These are phyloP conservation scores for Entomortierella parvispora DNA, from an alignment of 192 early-diverging fungal species.

Conservation along the genomic window DNA sequence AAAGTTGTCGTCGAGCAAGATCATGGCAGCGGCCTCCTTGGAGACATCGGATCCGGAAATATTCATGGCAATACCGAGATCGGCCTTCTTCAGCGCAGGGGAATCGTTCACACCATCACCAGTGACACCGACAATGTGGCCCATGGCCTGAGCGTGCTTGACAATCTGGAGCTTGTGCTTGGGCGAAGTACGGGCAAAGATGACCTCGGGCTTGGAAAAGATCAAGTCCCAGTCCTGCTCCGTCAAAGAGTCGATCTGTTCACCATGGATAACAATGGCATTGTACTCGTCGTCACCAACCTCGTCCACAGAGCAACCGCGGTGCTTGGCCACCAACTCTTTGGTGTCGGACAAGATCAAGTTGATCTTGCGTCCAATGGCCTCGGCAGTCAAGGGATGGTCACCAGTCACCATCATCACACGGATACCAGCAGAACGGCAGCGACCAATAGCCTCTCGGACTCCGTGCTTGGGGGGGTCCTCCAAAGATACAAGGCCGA, in stretches of 20 bases:
- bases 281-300: conserved; percentile 85
- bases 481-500: conserved; percentile 91
- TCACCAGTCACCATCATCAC: conserved; percentile 99
- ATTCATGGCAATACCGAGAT: conserved; percentile 99
- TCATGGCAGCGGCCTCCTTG: conserved; percentile 97
- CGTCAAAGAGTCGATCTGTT: conserved; percentile 81
- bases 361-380: conserved; percentile 97
- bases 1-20: conserved; percentile 98
- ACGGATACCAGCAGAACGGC: conserved; percentile 92
- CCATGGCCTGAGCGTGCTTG: conserved; percentile 86
- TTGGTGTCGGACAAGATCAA: conserved; percentile 91
- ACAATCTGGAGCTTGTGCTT: conserved; percentile 98
- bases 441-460: conserved; percentile 96
- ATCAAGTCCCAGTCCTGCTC: conserved; percentile 93
- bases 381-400: conserved; percentile 95
- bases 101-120: conserved; percentile 98
- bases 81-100: conserved; percentile 95
- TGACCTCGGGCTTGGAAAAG: conserved; percentile 94
- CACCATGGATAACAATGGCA: conserved; percentile 94
- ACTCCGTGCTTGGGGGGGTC: conserved; percentile 99
- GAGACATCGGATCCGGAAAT: conserved; percentile 93
- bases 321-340: conserved; percentile 76
- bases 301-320: conserved; percentile 64
- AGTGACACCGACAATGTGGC: conserved; percentile 98
- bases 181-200: conserved; percentile 96